Evolutionary conservation across 1,284 basidiomycete genomes (phyloP).

Genomic region (Ustilago nuda): DNA sequence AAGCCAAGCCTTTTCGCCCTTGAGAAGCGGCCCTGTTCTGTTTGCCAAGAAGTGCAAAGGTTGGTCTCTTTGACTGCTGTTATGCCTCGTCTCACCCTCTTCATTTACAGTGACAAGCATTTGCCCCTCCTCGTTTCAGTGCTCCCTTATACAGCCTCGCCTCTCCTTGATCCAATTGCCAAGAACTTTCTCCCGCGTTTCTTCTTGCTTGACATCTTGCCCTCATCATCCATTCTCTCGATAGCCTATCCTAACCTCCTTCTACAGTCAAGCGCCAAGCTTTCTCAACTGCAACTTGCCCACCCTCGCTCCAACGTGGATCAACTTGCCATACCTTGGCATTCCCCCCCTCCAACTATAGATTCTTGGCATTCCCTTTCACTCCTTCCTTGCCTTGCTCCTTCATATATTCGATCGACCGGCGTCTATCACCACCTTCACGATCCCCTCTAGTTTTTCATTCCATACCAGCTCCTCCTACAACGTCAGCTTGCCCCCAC

Average conservation of each 20-base stretch:
- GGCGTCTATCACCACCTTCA: background rate
- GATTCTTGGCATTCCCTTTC: slow-evolving; percentile 38
- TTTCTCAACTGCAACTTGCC: slow-evolving; percentile 9
- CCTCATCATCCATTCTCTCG: slow-evolving; percentile 7
- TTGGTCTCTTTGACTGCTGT: slow-evolving; percentile 15
- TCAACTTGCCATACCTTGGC: slow-evolving; percentile 50
- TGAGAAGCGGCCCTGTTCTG: background rate
- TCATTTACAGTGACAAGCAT: background rate
- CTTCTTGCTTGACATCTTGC: slow-evolving; percentile 6
- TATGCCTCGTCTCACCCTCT: slow-evolving; percentile 1
- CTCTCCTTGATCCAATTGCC: slow-evolving; percentile 9
- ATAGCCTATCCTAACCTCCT: background rate
- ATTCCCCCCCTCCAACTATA: slow-evolving; percentile 30
- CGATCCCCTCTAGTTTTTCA: slow-evolving; percentile 3
- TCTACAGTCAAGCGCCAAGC: slow-evolving; percentile 17
- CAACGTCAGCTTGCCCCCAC: slow-evolving; percentile 13
- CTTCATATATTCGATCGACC: slow-evolving; percentile 46
- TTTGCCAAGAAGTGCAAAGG: slow-evolving; percentile 27
- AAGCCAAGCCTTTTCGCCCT: background rate
- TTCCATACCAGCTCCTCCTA: background rate
- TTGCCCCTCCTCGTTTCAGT: slow-evolving; percentile 1
- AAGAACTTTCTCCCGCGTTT: slow-evolving; percentile 24
- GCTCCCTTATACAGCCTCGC: slow-evolving; percentile 4
- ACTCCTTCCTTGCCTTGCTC: background rate
- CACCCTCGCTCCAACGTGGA: slow-evolving; percentile 19